Evolutionary conservation across 306 rosid species (phyloP), one percentile per base, ranked within the genome.

Genomic region (Cucurbita pepo): DNA sequence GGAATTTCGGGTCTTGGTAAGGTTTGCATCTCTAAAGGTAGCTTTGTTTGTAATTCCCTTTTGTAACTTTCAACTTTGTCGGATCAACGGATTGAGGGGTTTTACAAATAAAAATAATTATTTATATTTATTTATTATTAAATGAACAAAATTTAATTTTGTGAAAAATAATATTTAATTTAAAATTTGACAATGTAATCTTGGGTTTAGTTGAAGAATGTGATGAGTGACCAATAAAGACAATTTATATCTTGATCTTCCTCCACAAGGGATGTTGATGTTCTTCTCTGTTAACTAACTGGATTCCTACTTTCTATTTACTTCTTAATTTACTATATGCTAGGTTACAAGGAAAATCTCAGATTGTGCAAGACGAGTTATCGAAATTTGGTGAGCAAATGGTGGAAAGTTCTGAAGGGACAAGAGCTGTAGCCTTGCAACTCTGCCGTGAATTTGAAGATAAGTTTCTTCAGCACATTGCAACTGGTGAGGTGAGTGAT

Each of bases 361-460:
- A 91, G 73, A 56, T 86, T 69, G 90, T 94, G 85, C 96, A 91
- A 81, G 96, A 91, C 62, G 99, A 94, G 84, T 82, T 94, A 83
- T 94, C 89, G 4, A 94, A 92, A 83, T 86, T 94, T 79, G 99
- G 99, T 75, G 99, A 87, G 69, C 87, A 89, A 63, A 81, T 91
- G 96, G 89, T 86, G 61, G 85, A 89, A 59, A 88, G 91, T 60
- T 34, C 96, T 8, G 99, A 94, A 87, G 99, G 99, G 25, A 94
- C 96, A 12, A 90, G 99, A 59, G 96, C 99, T 16, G 77, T 94
- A 82, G 99, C 99, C 69, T 73, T 91, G 88, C 96, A 94, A 80
- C 99, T 94, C 78, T 94, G 99, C 76, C 99, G 97, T 73, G 99
- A 94, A 78, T 94, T 91, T 79, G 99, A 94, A 86, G 99, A 94